Evolutionary conservation across 148 eudicot genomes (phyloP).

Genomic region (Rhododendron williamsianum): DNA sequence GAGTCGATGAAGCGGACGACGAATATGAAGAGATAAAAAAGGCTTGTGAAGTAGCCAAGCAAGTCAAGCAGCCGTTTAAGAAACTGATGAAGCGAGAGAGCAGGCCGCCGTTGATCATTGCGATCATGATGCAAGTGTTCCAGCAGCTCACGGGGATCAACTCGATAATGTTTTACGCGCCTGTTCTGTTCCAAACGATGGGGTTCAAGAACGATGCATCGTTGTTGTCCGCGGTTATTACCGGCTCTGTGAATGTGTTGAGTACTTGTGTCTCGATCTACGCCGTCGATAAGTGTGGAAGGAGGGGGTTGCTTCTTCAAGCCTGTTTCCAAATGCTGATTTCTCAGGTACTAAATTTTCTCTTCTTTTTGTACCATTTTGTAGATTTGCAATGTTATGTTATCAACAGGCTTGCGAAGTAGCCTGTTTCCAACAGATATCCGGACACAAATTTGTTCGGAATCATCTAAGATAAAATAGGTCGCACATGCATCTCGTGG

Average conservation of each 20-base stretch:
- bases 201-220: conserved; percentile 48
- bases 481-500: too few species aligned
- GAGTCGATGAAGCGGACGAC: conserved; percentile 31
- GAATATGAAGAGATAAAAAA: conserved; percentile 30
- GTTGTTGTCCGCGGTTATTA: conserved; percentile 38
- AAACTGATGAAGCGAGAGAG: conserved; percentile 30
- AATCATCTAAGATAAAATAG: too few species aligned
- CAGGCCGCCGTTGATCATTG: conserved; percentile 36
- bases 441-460: too few species aligned
- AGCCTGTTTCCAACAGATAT: too few species aligned
- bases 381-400: not conserved
- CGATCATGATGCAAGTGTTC: conserved; percentile 35
- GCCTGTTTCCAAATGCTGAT: conserved; percentile 55
- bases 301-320: conserved; percentile 47
- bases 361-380: not conserved
- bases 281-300: conserved; percentile 45
- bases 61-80: conserved; percentile 36
- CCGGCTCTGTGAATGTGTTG: conserved; percentile 39
- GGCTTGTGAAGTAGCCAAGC: conserved; percentile 33
- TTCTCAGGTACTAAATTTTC: conserved; percentile 24
- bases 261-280: conserved; percentile 42
- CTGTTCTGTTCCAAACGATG: conserved; percentile 50
- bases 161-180: conserved; percentile 62
- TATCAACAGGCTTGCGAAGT: too few species aligned
- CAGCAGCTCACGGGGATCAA: conserved; percentile 64